Evolutionary conservation across 2,329 filamentous ascomycete genomes (phyloP), one percentile per base, ranked within the genome.

Genomic region (Colletotrichum neosansevieriae): DNA sequence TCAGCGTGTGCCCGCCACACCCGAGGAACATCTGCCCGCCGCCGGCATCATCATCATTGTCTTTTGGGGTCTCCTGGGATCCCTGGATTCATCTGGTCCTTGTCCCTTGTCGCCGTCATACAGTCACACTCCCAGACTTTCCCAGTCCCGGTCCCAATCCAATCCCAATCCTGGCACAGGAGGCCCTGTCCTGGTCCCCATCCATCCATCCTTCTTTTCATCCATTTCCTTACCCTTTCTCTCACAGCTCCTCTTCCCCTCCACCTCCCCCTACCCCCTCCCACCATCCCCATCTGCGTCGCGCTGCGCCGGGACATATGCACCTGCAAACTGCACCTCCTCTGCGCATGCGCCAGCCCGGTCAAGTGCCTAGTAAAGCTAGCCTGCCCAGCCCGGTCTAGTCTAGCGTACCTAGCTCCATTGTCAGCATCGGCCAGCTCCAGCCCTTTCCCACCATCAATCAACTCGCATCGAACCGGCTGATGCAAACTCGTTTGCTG

Each of bases 271-370:
- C 24, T 15, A n/a, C 42, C n/a, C 42, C 42, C n/a, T 45, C 42
- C 42, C 42, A 5, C 42, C 38, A 11, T 34, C 50, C 21, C 53
- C 45, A 58, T 64, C 65, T 59, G 34, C 54, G 42, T 67, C 36
- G 65, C 47, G 51, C 54, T 68, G 53, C 65, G 53, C 65, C 60
- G 40, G 65, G 65, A 54, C 40, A 67, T 58, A 44, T 63, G 64
- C 64, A 62, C 34, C 36, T 38, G 36, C 36, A 40, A 32, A 13
- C 57, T 59, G 57, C 57, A 56, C 42, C 64, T 58, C 44, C 34
- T 21, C 42, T 64, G 65, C 49, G 38, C 58, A 63, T 53, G 64
- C 64, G 53, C 44, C 58, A 63, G 42, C 50, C 63, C 50, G 60
- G 57, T 24, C 57, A 49, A 45, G 54, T 29, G 17, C n/a, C 17